Evolutionary conservation across 2,329 filamentous ascomycete species (phyloP), one percentile per base, ranked within the genome.

Genomic region (Thelonectria blattea): DNA sequence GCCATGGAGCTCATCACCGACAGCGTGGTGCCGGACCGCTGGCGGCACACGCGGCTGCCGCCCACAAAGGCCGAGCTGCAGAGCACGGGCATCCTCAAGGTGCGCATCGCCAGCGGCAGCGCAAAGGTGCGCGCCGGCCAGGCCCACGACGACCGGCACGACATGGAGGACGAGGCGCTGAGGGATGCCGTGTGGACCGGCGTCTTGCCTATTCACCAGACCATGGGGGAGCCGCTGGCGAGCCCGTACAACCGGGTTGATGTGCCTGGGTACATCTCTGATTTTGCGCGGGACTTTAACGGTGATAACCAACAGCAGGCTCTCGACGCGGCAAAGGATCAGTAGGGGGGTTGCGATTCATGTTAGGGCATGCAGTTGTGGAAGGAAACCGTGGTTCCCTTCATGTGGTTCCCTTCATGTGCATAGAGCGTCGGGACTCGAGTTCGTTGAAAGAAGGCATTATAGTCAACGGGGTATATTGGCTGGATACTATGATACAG

Each of bases 1-100:
- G 92, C 91, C 8, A 90, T 96, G 87, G 78, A 88, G 68, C 79
- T 91, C 58, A 89, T 96, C 72, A 96, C 92, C 2, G 84, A 96
- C 73, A 82, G 84, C 39, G 86, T 94, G 12, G 83, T 94, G 2
- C 82, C 87, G 0, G 80, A 81, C 12, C 86, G 92, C 5, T 96
- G 91, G 87, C 79, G 82, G 17, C 81, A 90, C 70, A 85, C 86
- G 15, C 85, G 92, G 4, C 78, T 87, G 6, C 91, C 91, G 5
- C 91, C 91, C 1, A 90, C 87, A 46, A 81, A 81, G 48, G 86
- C 88, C 11, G 92, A 96, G 80, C 84, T 95, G 81, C 85, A 87
- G 61, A 88, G 85, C 60, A 96, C 92, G 0, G 84, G 85, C 45
- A 87, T 96, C 42, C 77, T 96, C 58, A 87, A 83, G 64, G 86